These are phyloP conservation scores for Nakazawaea wyomingensis DNA, from an alignment of 805 yeast genomes.

Conservation along the genomic window DNA sequence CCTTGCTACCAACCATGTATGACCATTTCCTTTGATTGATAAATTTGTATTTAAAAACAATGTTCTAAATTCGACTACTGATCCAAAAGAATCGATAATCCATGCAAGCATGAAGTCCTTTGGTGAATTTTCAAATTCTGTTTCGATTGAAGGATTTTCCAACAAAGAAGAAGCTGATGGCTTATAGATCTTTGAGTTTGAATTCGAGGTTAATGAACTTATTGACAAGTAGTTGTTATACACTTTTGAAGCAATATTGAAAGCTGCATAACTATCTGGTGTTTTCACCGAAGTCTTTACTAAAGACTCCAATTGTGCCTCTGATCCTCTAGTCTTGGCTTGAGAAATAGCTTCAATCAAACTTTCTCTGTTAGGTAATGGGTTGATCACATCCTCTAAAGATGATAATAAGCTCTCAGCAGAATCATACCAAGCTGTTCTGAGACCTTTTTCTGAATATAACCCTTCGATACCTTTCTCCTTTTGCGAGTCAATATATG, in stretches of 20 bases:
- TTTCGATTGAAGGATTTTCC: constrained; percentile 34
- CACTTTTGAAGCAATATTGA: constrained; percentile 40
- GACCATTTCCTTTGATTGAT: constrained; percentile 83
- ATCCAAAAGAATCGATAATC: constrained; percentile 64
- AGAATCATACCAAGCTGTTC: constrained; percentile 47
- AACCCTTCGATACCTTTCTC: constrained; percentile 43
- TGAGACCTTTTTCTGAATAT: constrained; percentile 39
- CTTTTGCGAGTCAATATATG: constrained; percentile 20
- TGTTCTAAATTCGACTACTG: constrained; percentile 68
- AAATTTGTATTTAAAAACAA: constrained; percentile 64
- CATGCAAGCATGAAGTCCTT: constrained; percentile 34
- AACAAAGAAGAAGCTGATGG: constrained; percentile 32
- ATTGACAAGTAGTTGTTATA: constrained; percentile 45
- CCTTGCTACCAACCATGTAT: constrained; percentile 81
- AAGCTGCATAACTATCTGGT: constrained; percentile 39
- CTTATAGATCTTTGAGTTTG: constrained; percentile 16
- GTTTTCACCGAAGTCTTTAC: constrained; percentile 37
- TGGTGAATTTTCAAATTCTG: constrained; percentile 25
- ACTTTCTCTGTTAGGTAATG: constrained; percentile 23
- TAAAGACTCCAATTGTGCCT: constrained; percentile 25
- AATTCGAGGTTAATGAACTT: constrained; percentile 33
- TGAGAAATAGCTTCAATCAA: constrained; percentile 21
- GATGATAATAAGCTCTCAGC: constrained; percentile 32
- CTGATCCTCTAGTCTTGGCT: constrained; percentile 10
- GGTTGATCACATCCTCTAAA: constrained; percentile 32